phyloP scores from a whole-genome alignment of 169 alveolate genomes.

The Plasmodium berghei region DNA sequence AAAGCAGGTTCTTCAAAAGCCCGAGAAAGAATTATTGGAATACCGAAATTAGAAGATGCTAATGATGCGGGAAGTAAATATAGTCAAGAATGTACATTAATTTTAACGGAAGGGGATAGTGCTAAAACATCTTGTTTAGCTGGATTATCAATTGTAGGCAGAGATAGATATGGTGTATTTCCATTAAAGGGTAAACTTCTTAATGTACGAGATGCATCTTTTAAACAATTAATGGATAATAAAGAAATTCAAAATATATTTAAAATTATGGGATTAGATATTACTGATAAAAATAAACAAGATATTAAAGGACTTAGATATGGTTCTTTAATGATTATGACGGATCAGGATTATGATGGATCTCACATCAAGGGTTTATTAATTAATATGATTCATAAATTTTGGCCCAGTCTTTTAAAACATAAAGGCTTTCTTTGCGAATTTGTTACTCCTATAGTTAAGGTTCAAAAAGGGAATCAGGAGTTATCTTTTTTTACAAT shows the following conservation, averaged over 20 bases:
- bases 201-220: conserved; percentile 99
- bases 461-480: conserved; percentile 94
- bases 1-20: conserved; percentile 88
- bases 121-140: conserved; percentile 99
- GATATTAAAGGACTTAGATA: conserved; percentile 95
- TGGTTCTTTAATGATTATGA: conserved; percentile 99
- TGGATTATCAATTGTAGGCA: conserved; percentile 98
- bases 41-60: conserved; percentile 99
- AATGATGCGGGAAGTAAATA: conserved; percentile 97
- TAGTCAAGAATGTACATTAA: conserved; percentile 96
- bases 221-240: conserved; percentile 95
- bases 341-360: conserved; percentile 99
- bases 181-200: conserved; percentile 99
- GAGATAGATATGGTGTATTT: conserved; percentile 99
- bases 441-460: conserved; percentile 99
- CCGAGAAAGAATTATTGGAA: conserved; percentile 88
- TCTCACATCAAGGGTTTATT: conserved; percentile 99
- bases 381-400: conserved; percentile 97
- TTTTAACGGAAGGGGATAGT: conserved; percentile 99
- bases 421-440: conserved; percentile 97
- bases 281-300: conserved; percentile 88
- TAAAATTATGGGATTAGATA: conserved; percentile 96
- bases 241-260: conserved; percentile 97
- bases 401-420: conserved; percentile 98
- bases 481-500: conserved; percentile 96